Base-by-base conservation (phyloP, 352 stramenopile species). In the Phytophthora sansomeana region DNA sequence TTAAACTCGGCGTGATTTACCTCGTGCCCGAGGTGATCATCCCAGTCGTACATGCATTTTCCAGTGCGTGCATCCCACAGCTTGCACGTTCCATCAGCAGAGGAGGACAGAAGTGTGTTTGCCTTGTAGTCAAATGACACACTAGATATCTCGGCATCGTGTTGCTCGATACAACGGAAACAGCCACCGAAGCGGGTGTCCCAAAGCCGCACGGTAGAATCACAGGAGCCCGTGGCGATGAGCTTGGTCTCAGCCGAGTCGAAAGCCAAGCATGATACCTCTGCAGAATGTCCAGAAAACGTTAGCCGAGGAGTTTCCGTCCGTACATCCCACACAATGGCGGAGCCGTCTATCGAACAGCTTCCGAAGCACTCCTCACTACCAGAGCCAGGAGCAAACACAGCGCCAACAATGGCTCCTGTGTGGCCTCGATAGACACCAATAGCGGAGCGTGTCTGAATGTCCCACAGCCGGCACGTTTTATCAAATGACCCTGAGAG, bases 401-500 rank as follows among this genome's bases (percentile, higher is more conserved):
- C 66, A 7, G 79, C 69, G 3, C 75, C 59, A 9, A 92, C 81
- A 24, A 94, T 67, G 48, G 92, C 83, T 5, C 73, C 75, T 52
- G 83, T 67, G 28, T 94, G 86, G 0, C 83, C 83, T 28, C 52
- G 43, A 47, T 87, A 91, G 4, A 89, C 63, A 9, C 81, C 83
- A 62, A 70, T 73, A 16, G 44, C 38, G 0, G 46, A 42, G 14
- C 70, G 66, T 6, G 48, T 75, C 8, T 72, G 29, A 11, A 86
- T 68, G 58, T 93, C 74, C 84, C 86, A 94, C 36, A 94, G 49
- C 4, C 86, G 77, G 43, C 83, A 92, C 4, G 82, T 91, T 68
- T 90, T 91, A 70, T 94, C 86, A 47, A 92, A 94, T 17, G 86
- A 92, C 3, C 86, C 86, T 0, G 83, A 92, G 14, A 91, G 60